phyloP scores from a whole-genome alignment of 306 rosid species.

The Prunus campanulata region DNA sequence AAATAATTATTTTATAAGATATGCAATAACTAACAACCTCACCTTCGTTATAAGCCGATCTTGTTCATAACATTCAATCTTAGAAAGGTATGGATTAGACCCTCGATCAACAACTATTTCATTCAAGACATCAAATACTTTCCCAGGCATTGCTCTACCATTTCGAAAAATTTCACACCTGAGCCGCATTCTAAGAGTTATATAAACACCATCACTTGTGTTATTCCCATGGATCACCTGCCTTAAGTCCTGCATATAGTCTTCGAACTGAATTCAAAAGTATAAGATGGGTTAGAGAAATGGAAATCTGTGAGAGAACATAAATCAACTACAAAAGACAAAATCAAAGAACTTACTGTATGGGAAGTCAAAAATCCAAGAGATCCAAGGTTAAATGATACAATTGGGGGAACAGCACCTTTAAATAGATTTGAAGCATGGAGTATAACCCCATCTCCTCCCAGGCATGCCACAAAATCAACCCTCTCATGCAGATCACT shows the following conservation, averaged over 20 bases:
- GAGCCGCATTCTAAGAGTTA: slow-evolving; percentile 97
- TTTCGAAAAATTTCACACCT: slow-evolving; percentile 85
- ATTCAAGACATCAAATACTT: slow-evolving; percentile 86
- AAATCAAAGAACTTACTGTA: slow-evolving; percentile 47
- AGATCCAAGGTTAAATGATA: slow-evolving; percentile 96
- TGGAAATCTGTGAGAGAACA: not conserved
- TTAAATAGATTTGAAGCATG: slow-evolving; percentile 91
- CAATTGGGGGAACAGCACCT: slow-evolving; percentile 91
- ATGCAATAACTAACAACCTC: slow-evolving; percentile 24
- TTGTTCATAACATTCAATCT: slow-evolving; percentile 90
- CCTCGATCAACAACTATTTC: slow-evolving; percentile 96
- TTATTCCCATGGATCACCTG: slow-evolving; percentile 88
- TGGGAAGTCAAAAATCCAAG: slow-evolving; percentile 98
- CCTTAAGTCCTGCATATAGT: slow-evolving; percentile 61
- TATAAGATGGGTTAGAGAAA: slow-evolving; percentile 34
- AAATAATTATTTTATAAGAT: not conserved
- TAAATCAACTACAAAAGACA: slow-evolving; percentile 9
- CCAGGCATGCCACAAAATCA: slow-evolving; percentile 97
- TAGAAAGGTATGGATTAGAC: slow-evolving; percentile 97
- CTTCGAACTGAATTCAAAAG: slow-evolving; percentile 59
- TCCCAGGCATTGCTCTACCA: slow-evolving; percentile 90
- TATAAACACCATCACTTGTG: slow-evolving; percentile 83
- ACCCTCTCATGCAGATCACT: slow-evolving; percentile 95
- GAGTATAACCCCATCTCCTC: slow-evolving; percentile 99
- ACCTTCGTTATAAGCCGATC: slow-evolving; percentile 97